Conservation (phyloP, 2,329 filamentous ascomycete genomes). For the Teratosphaeria epicoccoides region DNA sequence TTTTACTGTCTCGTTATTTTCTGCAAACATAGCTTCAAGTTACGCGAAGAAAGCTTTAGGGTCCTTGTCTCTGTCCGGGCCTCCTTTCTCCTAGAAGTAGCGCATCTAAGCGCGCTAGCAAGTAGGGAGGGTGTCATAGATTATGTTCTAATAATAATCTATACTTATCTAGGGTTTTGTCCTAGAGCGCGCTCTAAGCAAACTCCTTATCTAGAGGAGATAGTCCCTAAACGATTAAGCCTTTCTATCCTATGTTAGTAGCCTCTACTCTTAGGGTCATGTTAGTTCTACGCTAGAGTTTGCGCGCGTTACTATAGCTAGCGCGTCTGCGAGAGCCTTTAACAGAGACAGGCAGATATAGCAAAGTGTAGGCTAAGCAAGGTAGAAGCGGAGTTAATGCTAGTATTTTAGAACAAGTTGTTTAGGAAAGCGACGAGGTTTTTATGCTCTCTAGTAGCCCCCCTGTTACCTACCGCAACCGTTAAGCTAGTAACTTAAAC, state of each 20-base stretch:
- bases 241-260: not conserved
- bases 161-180: not conserved
- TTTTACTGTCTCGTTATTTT: constrained; percentile 9
- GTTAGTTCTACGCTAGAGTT: no score
- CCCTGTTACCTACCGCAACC: no score
- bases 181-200: not conserved
- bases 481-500: no score
- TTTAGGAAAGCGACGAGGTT: no score
- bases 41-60: constrained; percentile 8
- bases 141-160: not conserved
- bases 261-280: not conserved
- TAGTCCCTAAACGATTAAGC: not conserved
- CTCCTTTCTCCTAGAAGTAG: constrained; percentile 4
- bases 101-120: not conserved
- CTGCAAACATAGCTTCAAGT: constrained; percentile 5
- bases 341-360: no score
- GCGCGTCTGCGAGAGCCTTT: no score
- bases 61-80: constrained; percentile 1
- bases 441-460: no score
- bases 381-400: no score
- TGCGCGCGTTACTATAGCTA: no score
- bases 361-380: no score
- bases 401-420: no score
- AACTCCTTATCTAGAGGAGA: not conserved
- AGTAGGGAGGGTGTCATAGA: not conserved